Conservation (phyloP, 352 stramenopile species). For the Blastocystis sp. region DNA sequence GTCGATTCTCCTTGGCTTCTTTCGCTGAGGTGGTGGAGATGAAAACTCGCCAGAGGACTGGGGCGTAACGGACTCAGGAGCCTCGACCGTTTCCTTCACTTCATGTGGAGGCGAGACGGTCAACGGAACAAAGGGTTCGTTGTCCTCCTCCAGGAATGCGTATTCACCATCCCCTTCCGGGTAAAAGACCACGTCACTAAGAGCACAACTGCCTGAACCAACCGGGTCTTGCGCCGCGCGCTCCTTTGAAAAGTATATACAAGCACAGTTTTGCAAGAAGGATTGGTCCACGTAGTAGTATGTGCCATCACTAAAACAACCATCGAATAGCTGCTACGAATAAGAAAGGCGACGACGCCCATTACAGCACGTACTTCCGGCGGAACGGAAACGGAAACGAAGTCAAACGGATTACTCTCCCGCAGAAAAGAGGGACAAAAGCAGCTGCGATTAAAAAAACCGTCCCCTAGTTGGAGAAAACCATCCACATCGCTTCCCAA, state of each 20-base stretch:
- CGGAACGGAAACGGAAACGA: neutral
- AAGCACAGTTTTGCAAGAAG: neutral
- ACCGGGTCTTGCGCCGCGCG: too few species aligned
- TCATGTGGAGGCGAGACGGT: too few species aligned
- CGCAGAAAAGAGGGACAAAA: neutral
- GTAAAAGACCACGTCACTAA: too few species aligned
- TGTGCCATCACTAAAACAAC: neutral
- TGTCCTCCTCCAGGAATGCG: too few species aligned
- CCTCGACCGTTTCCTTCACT: too few species aligned
- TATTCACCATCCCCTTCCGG: too few species aligned
- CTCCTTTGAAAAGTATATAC: neutral
- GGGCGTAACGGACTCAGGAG: too few species aligned
- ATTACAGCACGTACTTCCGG: too few species aligned
- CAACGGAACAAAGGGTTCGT: too few species aligned
- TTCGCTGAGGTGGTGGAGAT: neutral
- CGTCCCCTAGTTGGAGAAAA: neutral
- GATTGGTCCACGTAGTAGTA: neutral
- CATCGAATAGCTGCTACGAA: neutral
- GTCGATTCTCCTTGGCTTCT: neutral
- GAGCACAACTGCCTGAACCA: too few species aligned
- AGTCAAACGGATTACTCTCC: neutral
- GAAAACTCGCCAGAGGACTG: too few species aligned
- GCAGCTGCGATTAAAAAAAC: neutral
- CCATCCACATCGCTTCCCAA: neutral
- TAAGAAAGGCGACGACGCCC: neutral